Percentiles rank a stretch among this genome's conserved stretches.
phyloP scores from a whole-genome alignment of 441 rosid genomes.

The Aquilaria agallochum region DNA sequence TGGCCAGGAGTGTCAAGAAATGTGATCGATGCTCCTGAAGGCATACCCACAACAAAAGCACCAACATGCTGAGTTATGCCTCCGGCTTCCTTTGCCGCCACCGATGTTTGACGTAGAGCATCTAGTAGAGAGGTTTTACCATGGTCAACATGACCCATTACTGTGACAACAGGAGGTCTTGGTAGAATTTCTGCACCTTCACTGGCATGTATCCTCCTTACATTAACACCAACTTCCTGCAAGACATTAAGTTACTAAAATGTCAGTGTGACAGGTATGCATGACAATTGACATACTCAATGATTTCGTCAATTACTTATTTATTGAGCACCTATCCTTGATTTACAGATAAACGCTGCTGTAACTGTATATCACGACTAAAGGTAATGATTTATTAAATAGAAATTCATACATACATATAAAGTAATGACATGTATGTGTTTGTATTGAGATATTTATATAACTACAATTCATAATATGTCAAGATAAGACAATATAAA shows the following conservation, averaged over 20 bases:
- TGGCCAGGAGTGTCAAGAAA: conserved; percentile 95
- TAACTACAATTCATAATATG: no score
- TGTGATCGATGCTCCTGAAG: conserved; percentile 66
- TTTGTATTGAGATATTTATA: no score
- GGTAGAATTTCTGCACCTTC: conserved; percentile 66
- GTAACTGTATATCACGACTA: no score
- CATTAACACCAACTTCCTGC: conserved; percentile 79
- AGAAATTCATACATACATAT: not conserved
- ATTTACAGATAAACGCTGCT: no score
- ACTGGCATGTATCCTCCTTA: conserved; percentile 62
- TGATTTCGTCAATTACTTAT: not conserved
- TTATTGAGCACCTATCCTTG: no score
- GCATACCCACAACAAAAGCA: conserved; percentile 87
- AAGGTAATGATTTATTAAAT: no score
- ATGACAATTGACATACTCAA: not conserved
- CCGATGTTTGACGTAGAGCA: conserved; percentile 79
- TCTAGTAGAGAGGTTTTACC: conserved; percentile 93
- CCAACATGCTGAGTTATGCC: conserved; percentile 98
- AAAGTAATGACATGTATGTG: no score
- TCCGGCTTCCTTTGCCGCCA: conserved; percentile 93
- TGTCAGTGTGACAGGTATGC: not conserved
- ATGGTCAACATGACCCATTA: conserved; percentile 97
- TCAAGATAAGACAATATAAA: not conserved
- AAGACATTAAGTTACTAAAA: not conserved
- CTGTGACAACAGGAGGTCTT: conserved; percentile 76